Evolutionary conservation across 305 asterid genomes (phyloP), one percentile per base, ranked within the genome.

Genomic region (Fraxinus paxiana): DNA sequence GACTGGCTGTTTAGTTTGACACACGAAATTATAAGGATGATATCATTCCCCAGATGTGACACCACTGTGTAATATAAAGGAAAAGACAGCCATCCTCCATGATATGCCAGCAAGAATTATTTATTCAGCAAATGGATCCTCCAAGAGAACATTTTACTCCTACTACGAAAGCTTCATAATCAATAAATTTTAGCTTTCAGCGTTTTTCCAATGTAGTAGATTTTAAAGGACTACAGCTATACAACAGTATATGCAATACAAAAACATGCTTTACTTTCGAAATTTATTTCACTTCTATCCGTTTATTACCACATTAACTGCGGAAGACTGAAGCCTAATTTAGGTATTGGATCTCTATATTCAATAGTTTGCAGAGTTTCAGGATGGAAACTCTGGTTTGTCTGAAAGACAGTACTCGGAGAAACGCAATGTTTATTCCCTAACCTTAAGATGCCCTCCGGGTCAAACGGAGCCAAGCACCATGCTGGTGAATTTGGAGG

Each of bases 401-500:
- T 35, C 73, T 34, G 67, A 79, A 79, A 17, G 22, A 34, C 54
- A 18, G 2, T 17, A 56, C 72, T 38, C 24, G 33, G 63, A 76
- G 63, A 77, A 79, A 13, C 59, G 38, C 17, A 76, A 65, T 65
- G 76, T 71, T 43, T 6, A 70, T 59, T 65, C 43, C 37, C 77
- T 78, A 73, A 93, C 98, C 98, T 94, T 86, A 94, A 84, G 83
- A 92, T 87, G 30, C 98, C 98, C 89, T 93, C 98, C 1, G 98
- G 98, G 82, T 94, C 98, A 81, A 94, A 94, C 7, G 98, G 97
- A 84, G 98, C 94, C 70, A 88, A 91, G 82, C 98, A 94, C 98
- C 98, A 94, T 75, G 85, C 90, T 78, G 98, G 97, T 69, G 97
- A 86, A 88, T 94, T 84, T 54, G 90, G 83, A 31, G 94, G 98